Evolutionary conservation across 1,139 yeast genomes (phyloP).

Genomic region (Geotrichum klebahnii): DNA sequence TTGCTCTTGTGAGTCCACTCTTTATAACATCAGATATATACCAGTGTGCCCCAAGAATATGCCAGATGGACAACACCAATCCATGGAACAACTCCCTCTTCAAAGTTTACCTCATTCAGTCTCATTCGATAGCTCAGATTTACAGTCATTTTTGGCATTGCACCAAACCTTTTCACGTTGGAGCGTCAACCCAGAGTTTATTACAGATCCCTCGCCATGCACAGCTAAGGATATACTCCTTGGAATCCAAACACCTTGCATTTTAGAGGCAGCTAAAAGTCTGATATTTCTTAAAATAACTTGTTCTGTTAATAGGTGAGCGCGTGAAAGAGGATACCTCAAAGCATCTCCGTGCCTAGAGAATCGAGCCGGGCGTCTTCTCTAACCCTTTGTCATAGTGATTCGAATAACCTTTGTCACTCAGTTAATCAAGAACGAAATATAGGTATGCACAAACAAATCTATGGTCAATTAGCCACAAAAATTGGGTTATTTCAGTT

Average conservation of each 20-base stretch:
- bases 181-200: constrained; percentile 4
- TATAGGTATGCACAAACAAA: not conserved
- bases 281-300: constrained; percentile 2
- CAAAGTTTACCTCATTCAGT: no score
- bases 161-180: constrained; percentile 2
- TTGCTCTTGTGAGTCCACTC: constrained; percentile 1
- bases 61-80: not conserved
- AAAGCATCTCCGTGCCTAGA: no score
- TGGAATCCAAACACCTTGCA: not conserved
- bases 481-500: not conserved
- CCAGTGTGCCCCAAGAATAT: constrained; percentile 1
- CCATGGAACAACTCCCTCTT: no score
- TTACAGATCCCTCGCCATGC: not conserved
- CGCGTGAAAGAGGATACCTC: no score
- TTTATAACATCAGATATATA: not conserved
- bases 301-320: no score
- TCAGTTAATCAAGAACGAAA: not conserved
- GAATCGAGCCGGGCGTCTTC: not conserved
- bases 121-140: not conserved
- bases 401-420: no score
- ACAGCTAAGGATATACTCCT: not conserved
- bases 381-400: not conserved
- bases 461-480: not conserved
- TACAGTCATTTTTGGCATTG: not conserved
- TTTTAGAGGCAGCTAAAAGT: constrained; percentile 6